phyloP scores from a whole-genome alignment of 2,329 filamentous ascomycete genomes.

The Calonectria hawksworthii region DNA sequence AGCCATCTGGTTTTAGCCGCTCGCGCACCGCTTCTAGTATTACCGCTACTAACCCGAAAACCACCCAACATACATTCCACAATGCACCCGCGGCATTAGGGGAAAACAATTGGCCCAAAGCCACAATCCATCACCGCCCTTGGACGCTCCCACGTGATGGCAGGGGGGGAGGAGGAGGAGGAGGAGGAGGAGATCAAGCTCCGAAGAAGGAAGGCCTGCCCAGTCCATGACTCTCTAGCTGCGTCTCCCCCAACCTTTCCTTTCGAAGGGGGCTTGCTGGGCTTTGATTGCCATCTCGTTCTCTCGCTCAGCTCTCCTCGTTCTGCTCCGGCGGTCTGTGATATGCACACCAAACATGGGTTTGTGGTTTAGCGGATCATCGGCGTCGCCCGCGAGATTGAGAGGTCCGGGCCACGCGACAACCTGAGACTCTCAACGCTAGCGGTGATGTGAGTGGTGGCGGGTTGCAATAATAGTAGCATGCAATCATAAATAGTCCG shows the following conservation, averaged over 20 bases:
- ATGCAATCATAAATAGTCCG: not conserved
- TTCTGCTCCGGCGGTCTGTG: not conserved
- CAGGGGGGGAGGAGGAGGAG: too few species aligned
- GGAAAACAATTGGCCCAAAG: not conserved
- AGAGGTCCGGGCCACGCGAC: constrained; percentile 11
- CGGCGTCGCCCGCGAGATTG: not conserved
- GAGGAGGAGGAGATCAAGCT: too few species aligned
- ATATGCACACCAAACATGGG: not conserved
- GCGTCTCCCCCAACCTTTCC: not conserved
- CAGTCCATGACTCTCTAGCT: constrained; percentile 2
- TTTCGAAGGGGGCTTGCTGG: not conserved
- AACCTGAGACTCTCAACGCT: constrained; percentile 5
- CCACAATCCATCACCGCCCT: not conserved
- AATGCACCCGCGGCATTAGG: not conserved
- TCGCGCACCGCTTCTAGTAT: not conserved
- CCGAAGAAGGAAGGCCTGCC: too few species aligned
- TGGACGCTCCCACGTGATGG: not conserved
- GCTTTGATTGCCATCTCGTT: constrained; percentile 1
- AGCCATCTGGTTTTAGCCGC: not conserved
- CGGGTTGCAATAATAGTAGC: not conserved
- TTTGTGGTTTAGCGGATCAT: not conserved
- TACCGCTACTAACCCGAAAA: not conserved
- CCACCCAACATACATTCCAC: not conserved
- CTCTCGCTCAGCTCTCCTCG: not conserved
- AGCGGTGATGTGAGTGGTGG: constrained; percentile 2